Conservation (phyloP, 352 stramenopile species). For the Peronospora tabacina region DNA sequence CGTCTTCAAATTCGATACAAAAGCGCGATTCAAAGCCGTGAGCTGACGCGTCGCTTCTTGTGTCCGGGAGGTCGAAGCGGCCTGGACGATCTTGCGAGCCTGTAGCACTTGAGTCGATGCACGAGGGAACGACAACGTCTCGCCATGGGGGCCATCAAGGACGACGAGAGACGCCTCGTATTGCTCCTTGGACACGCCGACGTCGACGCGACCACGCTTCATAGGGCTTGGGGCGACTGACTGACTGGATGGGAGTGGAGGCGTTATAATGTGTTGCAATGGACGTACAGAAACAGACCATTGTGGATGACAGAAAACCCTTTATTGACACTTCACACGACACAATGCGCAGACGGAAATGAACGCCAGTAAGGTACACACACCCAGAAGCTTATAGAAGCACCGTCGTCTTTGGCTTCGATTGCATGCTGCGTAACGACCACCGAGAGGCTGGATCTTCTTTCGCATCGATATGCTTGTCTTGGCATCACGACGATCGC, state of each 20-base stretch:
- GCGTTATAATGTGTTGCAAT: not conserved
- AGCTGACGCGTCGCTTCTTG: conserved; percentile 50
- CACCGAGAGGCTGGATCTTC: too few relatives aligned
- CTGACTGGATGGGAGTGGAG: not conserved
- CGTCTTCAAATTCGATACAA: conserved; percentile 46
- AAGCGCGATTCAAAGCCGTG: conserved; percentile 61
- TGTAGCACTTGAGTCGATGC: conserved; percentile 45
- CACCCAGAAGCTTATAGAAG: too few relatives aligned
- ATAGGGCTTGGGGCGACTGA: too few relatives aligned
- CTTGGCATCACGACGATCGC: too few relatives aligned
- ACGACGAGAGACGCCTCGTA: conserved; percentile 39
- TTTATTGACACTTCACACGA: too few relatives aligned
- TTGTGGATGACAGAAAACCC: too few relatives aligned
- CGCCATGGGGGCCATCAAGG: not conserved
- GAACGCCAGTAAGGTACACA: too few relatives aligned
- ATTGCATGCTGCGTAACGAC: too few relatives aligned
- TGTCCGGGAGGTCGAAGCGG: conserved; percentile 18
- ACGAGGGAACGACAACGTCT: conserved; percentile 22
- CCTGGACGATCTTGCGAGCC: conserved; percentile 36
- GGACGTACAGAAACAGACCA: too few relatives aligned
- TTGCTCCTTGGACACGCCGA: conserved; percentile 67
- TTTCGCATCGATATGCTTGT: too few relatives aligned
- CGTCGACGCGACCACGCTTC: conserved; percentile 64
- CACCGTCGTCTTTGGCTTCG: too few relatives aligned
- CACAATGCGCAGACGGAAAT: too few relatives aligned